A percentile compares a stretch with the other conserved stretches of the same genome.
Conservation (phyloP, 2,329 filamentous ascomycete genomes). For the Macroventuria anomochaeta region DNA sequence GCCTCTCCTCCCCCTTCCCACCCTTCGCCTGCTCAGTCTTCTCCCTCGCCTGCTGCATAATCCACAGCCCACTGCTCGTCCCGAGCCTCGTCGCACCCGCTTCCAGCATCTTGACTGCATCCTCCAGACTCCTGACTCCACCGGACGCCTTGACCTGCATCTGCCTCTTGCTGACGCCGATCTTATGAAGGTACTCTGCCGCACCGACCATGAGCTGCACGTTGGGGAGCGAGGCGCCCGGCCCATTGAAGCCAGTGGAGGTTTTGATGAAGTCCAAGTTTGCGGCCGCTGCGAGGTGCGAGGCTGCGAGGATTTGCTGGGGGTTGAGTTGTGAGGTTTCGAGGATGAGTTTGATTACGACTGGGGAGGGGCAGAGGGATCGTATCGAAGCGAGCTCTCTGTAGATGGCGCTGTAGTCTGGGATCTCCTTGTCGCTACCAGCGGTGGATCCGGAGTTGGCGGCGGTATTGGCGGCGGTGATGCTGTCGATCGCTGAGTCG, state of each 20-base stretch:
- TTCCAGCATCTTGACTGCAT: slow-evolving; percentile 61
- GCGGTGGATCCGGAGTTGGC: slow-evolving; percentile 26
- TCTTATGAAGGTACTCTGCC: slow-evolving; percentile 52
- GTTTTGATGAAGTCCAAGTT: slow-evolving; percentile 67
- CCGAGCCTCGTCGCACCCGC: slow-evolving; percentile 64
- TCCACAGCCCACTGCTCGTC: slow-evolving; percentile 62
- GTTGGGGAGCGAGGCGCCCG: slow-evolving; percentile 59
- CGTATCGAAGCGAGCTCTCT: slow-evolving; percentile 61
- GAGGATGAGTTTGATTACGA: slow-evolving; percentile 62
- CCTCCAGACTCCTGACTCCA: slow-evolving; percentile 59
- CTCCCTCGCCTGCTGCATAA: slow-evolving; percentile 56
- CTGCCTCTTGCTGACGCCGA: slow-evolving; percentile 33
- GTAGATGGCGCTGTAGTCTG: slow-evolving; percentile 59
- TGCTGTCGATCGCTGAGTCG: slow-evolving; percentile 43
- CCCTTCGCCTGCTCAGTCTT: slow-evolving; percentile 36
- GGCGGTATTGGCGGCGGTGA: slow-evolving; percentile 44
- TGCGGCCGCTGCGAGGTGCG: slow-evolving; percentile 59
- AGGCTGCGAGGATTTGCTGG: slow-evolving; percentile 61
- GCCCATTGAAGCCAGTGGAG: slow-evolving; percentile 64
- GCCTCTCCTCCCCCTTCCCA: slow-evolving; percentile 28
- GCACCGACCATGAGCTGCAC: slow-evolving; percentile 62
- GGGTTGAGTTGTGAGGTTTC: slow-evolving; percentile 61
- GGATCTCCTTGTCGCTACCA: slow-evolving; percentile 26
- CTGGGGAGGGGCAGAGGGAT: slow-evolving; percentile 53
- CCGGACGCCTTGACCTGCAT: slow-evolving; percentile 66